These are phyloP conservation scores for Metschnikowia noctiluminum DNA, from an alignment of 805 yeast genomes.

Conservation along the genomic window DNA sequence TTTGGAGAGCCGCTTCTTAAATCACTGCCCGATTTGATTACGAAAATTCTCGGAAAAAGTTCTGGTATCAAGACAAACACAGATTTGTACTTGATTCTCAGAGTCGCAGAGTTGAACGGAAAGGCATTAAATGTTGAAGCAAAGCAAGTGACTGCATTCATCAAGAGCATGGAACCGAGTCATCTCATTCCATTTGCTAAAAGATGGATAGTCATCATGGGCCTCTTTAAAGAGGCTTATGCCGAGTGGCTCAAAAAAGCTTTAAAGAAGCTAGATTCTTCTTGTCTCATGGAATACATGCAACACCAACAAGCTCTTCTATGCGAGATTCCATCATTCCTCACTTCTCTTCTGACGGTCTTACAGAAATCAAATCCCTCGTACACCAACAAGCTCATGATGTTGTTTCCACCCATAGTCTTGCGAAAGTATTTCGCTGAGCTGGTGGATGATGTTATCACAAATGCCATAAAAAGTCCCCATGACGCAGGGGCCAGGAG, in stretches of 20 bases:
- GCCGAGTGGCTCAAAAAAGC: conserved; percentile 5
- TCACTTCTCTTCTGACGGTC: conserved; percentile 5
- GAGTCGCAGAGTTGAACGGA: conserved; percentile 46
- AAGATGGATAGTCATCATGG: conserved; percentile 56
- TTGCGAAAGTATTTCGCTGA: conserved; percentile 11
- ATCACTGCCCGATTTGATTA: conserved; percentile 12
- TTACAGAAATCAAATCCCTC: background rate
- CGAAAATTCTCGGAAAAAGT: conserved; percentile 8
- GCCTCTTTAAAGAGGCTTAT: conserved; percentile 27
- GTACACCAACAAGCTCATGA: conserved; percentile 3
- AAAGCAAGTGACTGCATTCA: conserved; percentile 8
- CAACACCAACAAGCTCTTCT: conserved; percentile 1
- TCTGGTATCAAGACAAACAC: background rate
- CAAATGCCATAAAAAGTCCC: conserved; percentile 2
- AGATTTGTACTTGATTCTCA: conserved; percentile 37
- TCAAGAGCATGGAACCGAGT: conserved; percentile 12
- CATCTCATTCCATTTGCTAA: conserved; percentile 9
- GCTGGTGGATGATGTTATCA: conserved; percentile 1
- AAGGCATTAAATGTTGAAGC: conserved; percentile 24
- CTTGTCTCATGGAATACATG: conserved; percentile 3
- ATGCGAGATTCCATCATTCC: conserved; percentile 12
- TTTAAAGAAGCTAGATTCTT: background rate
- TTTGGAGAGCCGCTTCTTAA: conserved; percentile 30
- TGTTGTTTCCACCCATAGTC: conserved; percentile 8
- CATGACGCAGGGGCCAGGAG: conserved; percentile 9